Percentiles rank a stretch among this genome's conserved stretches.
phyloP scores from a whole-genome alignment of 2,329 filamentous ascomycete genomes.

The Colletotrichum horii region DNA sequence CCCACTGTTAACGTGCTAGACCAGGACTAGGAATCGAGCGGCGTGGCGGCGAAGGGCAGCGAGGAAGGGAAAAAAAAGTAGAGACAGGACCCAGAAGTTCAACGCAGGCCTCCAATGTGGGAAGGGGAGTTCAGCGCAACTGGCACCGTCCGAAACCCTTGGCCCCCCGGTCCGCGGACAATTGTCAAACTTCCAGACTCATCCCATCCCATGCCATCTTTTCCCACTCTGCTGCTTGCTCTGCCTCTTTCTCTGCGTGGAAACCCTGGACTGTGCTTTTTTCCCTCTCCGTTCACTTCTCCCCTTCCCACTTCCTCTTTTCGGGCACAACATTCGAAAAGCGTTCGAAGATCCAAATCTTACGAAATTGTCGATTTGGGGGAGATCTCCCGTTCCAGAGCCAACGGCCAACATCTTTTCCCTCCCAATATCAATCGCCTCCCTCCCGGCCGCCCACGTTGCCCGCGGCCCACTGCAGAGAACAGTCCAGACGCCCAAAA shows the following conservation, averaged over 20 bases:
- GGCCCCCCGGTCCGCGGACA: neutral
- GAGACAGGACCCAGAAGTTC: neutral
- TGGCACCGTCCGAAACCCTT: neutral
- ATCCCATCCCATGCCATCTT: neutral
- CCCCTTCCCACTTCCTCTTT: neutral
- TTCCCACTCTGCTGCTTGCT: neutral
- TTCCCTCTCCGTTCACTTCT: neutral
- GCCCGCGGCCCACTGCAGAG: neutral
- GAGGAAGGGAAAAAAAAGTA: neutral
- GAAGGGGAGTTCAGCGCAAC: neutral
- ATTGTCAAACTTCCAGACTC: neutral
- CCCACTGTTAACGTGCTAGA: neutral
- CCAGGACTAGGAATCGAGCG: neutral
- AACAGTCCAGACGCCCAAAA: neutral
- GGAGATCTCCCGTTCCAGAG: neutral
- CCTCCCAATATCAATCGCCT: neutral
- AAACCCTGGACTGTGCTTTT: neutral
- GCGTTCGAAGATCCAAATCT: neutral
- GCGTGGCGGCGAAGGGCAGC: neutral
- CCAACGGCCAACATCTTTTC: neutral
- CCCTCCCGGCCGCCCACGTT: neutral
- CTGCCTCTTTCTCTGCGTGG: neutral
- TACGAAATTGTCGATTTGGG: neutral
- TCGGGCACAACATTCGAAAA: neutral
- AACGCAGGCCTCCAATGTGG: conserved; percentile 4